Evolutionary conservation across 2,329 filamentous ascomycete species (phyloP).

Genomic region (Colletotrichum sp.): DNA sequence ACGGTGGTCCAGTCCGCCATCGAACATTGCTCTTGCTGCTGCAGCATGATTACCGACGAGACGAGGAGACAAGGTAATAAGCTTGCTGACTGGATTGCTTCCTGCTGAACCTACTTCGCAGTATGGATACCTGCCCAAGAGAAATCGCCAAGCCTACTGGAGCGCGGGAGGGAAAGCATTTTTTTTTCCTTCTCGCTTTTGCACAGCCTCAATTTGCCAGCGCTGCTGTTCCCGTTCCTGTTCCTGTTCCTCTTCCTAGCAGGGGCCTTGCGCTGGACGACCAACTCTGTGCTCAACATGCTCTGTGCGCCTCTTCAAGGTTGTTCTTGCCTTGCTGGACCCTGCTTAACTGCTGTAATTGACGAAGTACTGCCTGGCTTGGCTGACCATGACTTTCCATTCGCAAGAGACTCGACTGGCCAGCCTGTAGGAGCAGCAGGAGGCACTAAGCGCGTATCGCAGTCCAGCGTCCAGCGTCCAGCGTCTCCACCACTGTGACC

Average conservation of each 20-base stretch:
- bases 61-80: neutral
- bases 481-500: conserved; percentile 1
- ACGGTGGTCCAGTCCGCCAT: neutral
- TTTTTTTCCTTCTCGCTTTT: neutral
- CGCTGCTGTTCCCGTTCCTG: neutral
- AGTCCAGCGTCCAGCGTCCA: neutral
- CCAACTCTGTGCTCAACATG: neutral
- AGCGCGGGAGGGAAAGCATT: neutral
- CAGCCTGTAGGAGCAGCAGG: neutral
- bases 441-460: neutral
- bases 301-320: conserved; percentile 1
- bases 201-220: conserved; percentile 16
- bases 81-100: neutral
- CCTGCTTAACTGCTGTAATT: neutral
- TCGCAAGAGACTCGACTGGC: neutral
- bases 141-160: conserved; percentile 5
- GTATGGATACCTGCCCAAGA: neutral
- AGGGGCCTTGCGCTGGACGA: neutral
- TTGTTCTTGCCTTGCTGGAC: neutral
- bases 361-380: neutral
- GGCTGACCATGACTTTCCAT: neutral
- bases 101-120: neutral
- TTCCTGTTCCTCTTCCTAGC: neutral
- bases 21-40: neutral
- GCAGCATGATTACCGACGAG: neutral